Evolutionary conservation across 2,329 filamentous ascomycete genomes (phyloP), one percentile per base, ranked within the genome.

Genomic region (Aspergillus sp.): DNA sequence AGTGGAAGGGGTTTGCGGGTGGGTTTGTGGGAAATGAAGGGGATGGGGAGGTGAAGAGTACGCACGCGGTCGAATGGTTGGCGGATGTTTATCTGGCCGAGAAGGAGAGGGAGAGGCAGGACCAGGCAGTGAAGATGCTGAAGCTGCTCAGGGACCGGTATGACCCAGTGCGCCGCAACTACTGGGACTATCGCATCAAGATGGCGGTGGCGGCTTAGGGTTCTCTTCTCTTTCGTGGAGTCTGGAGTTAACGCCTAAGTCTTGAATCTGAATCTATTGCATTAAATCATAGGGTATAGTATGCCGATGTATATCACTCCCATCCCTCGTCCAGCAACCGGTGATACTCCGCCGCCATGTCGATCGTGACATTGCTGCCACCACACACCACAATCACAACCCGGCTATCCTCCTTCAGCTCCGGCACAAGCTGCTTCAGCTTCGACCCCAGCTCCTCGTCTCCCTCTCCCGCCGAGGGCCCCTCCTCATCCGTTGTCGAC

Each of bases 371-470:
- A 52, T 77, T 77, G 14, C 72, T 78, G 4, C 82, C 83, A 27
- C 89, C 89, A 51, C 89, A 96, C 5, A 95, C 77, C 15, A 93
- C 69, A 33, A 95, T 66, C 2, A 95, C 86, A 4, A 95, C 73
- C 43, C 83, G 84, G 53, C 77, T 81, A 36, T 72, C 63, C 0
- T 67, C 64, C 60, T 71, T 78, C 41, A 85, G 70, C 20, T 71
- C 70, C 19, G 80, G 74, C 1, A 86, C 61, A 7, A 75, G 61
- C 45, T 69, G 66, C 49, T 78, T 71, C 49, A 93, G 52, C 25
- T 72, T 55, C 4, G 58, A 61, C 37, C 46, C 20, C 26, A 33
- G n/a, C 14, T 16, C 15, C n/a, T 14, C 7, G 13, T 35, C n/a
- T 39, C 46, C 44, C 11, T 26, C 37, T 19, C 49, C 53, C 5